Percentiles rank a stretch among this genome's conserved stretches.
phyloP scores from a whole-genome alignment of 306 rosid species.

The Parietaria judaica region DNA sequence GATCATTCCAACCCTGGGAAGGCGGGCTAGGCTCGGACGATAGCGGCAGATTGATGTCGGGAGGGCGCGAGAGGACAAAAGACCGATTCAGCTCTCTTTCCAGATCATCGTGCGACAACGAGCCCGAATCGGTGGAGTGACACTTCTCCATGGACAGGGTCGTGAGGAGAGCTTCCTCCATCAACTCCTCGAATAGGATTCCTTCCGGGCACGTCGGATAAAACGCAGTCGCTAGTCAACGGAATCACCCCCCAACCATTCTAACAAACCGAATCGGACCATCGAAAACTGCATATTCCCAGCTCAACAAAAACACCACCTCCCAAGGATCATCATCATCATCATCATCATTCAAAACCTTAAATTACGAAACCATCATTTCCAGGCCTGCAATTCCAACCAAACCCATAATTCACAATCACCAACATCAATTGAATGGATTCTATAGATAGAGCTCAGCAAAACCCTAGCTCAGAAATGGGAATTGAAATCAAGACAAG shows the following conservation, averaged over 20 bases:
- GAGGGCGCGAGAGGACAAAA: slow-evolving; percentile 4
- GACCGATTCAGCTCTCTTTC: slow-evolving; percentile 10
- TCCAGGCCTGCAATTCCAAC: background rate
- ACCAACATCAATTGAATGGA: background rate
- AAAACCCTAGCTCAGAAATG: slow-evolving; percentile 1
- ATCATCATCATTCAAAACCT: background rate
- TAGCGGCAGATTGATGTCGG: slow-evolving; percentile 9
- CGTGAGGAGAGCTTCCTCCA: slow-evolving; percentile 14
- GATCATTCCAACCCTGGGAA: slow-evolving; percentile 2
- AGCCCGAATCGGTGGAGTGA: slow-evolving; percentile 9
- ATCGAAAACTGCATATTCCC: slow-evolving; percentile 4
- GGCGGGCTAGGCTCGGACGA: slow-evolving; percentile 12
- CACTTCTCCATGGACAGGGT: slow-evolving; percentile 14
- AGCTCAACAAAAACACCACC: slow-evolving; percentile 2
- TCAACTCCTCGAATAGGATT: background rate
- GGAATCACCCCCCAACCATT: slow-evolving; percentile 14
- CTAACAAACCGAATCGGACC: slow-evolving; percentile 8
- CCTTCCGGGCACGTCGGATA: background rate
- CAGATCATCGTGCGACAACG: slow-evolving; percentile 5
- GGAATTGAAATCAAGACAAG: background rate
- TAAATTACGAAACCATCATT: background rate
- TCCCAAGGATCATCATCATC: slow-evolving; percentile 1
- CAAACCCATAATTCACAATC: background rate
- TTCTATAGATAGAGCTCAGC: background rate
- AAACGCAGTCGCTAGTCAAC: slow-evolving; percentile 6